A percentile compares a stretch with the other conserved stretches of the same genome.
These are phyloP conservation scores for Fusarium penzigii DNA, from an alignment of 2,329 filamentous ascomycete genomes.

Conservation along the genomic window DNA sequence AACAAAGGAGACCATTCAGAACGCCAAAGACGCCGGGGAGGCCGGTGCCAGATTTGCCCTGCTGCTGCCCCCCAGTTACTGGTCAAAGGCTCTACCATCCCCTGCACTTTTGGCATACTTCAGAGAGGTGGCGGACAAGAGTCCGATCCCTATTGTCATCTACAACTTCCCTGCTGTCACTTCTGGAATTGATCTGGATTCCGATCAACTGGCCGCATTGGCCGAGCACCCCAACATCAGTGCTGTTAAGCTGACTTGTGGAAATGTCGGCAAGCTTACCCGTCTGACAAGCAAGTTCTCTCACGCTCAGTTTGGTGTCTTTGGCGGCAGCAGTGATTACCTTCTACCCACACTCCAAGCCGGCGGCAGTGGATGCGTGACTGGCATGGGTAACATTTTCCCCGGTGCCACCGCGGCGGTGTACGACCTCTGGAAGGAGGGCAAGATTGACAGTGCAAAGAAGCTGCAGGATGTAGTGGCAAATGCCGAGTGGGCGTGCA, in stretches of 20 bases:
- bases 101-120: constrained; percentile 64
- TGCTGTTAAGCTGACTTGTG: constrained; percentile 68
- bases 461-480: constrained; percentile 45
- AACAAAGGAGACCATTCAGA: constrained; percentile 64
- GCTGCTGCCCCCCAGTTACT: constrained; percentile 76
- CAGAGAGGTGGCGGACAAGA: constrained; percentile 59
- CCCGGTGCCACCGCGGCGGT: constrained; percentile 42
- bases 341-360: constrained; percentile 41
- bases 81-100: constrained; percentile 54
- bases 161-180: constrained; percentile 71
- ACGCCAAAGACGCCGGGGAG: constrained; percentile 65
- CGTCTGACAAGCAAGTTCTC: constrained; percentile 48
- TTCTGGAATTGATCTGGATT: constrained; percentile 64
- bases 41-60: constrained; percentile 73
- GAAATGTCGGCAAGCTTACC: constrained; percentile 69
- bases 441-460: constrained; percentile 39
- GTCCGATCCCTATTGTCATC: constrained; percentile 66
- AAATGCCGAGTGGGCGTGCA: constrained; percentile 51
- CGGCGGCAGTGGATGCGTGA: constrained; percentile 45
- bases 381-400: constrained; percentile 49
- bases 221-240: constrained; percentile 65
- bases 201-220: constrained; percentile 60
- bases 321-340: constrained; percentile 46
- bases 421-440: constrained; percentile 42
- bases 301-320: constrained; percentile 43